Percentiles rank a stretch among this genome's conserved stretches.
Conservation (phyloP, 176 grass and related monocot genomes). For the Tuctoria greenei region DNA sequence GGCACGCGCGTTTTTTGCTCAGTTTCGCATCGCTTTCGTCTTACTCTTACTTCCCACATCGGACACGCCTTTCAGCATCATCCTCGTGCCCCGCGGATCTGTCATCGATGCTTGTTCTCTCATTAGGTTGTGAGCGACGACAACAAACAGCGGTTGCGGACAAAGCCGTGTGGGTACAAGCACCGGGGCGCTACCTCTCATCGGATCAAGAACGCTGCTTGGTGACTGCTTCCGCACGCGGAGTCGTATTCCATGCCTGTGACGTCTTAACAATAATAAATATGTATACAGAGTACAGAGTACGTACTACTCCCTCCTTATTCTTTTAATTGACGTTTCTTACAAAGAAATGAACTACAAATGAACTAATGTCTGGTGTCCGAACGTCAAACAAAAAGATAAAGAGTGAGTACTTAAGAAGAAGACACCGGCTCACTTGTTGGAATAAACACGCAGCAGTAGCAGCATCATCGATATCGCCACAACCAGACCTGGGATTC, state of each 20-base stretch:
- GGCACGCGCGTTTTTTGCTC: background rate
- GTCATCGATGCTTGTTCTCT: too few species aligned
- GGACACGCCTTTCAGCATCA: background rate
- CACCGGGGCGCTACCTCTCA: background rate
- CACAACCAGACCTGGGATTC: slow-evolving; percentile 30
- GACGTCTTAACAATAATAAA: background rate
- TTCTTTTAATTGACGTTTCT: too few species aligned
- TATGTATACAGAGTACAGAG: too few species aligned
- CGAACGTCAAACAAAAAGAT: too few species aligned
- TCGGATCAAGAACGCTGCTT: background rate
- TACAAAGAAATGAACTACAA: too few species aligned
- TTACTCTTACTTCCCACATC: background rate
- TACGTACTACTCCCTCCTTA: too few species aligned
- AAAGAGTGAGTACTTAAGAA: too few species aligned
- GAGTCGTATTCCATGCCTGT: too few species aligned
- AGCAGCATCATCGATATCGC: background rate
- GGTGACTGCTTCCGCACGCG: background rate
- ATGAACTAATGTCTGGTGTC: too few species aligned
- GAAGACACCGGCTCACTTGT: background rate
- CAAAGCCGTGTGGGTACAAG: background rate
- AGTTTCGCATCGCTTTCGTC: background rate
- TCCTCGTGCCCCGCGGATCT: background rate
- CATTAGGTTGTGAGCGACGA: background rate
- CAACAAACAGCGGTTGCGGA: background rate
- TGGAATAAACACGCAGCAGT: background rate